These are phyloP conservation scores for Brassica hybrid DNA, from an alignment of 441 rosid species.

Conservation along the genomic window DNA sequence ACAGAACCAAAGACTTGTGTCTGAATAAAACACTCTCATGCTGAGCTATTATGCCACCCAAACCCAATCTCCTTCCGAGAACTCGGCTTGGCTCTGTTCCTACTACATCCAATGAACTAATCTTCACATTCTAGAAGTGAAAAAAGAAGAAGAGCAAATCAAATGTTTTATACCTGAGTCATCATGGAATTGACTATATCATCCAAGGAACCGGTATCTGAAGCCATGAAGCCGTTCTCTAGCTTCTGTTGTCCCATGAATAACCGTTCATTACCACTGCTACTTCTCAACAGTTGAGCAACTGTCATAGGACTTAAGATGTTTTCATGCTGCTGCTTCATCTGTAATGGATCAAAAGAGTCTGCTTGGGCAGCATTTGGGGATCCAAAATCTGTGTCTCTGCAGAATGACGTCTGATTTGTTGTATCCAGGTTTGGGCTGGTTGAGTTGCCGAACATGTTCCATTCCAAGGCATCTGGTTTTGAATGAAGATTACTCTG, in stretches of 20 bases:
- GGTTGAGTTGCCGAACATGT: constrained; percentile 4
- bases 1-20: constrained; percentile 24
- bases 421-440: neutral
- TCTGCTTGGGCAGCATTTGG: constrained; percentile 46
- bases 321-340: constrained; percentile 46
- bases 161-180: constrained; percentile 54
- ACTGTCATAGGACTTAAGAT: constrained; percentile 45
- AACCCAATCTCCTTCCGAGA: constrained; percentile 50
- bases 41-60: constrained; percentile 40
- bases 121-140: neutral
- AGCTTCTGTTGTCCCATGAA: constrained; percentile 51
- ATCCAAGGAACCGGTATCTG: constrained; percentile 62
- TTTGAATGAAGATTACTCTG: constrained; percentile 24
- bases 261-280: constrained; percentile 51
- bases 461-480: constrained; percentile 39
- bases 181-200: constrained; percentile 63
- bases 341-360: constrained; percentile 40
- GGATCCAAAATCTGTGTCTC: constrained; percentile 16
- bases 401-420: constrained; percentile 2
- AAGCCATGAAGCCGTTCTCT: constrained; percentile 46
- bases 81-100: constrained; percentile 55
- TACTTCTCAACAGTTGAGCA: constrained; percentile 28
- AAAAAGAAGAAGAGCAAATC: neutral
- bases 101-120: constrained; percentile 32
- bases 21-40: constrained; percentile 20